Percentiles rank a stretch among this genome's conserved stretches.
Conservation (phyloP, 179 eudicot genomes). For the Vitellaria paradoxa region DNA sequence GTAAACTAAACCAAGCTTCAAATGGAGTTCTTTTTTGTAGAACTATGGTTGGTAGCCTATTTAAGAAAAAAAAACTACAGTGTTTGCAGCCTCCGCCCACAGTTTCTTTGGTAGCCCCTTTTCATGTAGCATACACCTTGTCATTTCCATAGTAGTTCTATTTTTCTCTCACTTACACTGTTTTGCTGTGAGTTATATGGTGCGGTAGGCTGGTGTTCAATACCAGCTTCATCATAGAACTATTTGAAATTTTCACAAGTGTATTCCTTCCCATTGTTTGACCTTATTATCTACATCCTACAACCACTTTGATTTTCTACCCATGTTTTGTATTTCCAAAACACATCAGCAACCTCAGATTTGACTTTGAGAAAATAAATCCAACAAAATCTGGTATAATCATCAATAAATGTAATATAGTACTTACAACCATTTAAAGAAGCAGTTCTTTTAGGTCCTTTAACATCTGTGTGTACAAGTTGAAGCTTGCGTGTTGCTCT, state of each 20-base stretch:
- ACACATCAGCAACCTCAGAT: slow-evolving; percentile 2
- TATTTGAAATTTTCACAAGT: not conserved
- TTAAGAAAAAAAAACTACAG: not conserved
- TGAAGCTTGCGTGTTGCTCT: too few relatives aligned
- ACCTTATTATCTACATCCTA: slow-evolving; percentile 5
- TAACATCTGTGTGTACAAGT: too few relatives aligned
- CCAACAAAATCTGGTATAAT: slow-evolving; percentile 17
- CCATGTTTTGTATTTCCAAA: slow-evolving; percentile 10
- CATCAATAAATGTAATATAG: slow-evolving; percentile 15
- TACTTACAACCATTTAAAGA: slow-evolving; percentile 1
- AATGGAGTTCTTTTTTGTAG: not conserved
- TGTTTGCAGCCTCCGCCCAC: not conserved
- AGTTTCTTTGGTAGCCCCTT: not conserved
- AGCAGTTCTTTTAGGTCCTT: slow-evolving; percentile 15
- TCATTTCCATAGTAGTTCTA: not conserved
- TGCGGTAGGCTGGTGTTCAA: slow-evolving; percentile 7
- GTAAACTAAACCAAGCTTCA: not conserved
- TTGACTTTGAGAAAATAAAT: slow-evolving; percentile 19
- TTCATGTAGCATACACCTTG: not conserved
- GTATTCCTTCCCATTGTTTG: slow-evolving; percentile 19
- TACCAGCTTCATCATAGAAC: slow-evolving; percentile 11
- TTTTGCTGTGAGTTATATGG: slow-evolving; percentile 14
- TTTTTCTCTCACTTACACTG: not conserved
- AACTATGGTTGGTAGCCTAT: not conserved
- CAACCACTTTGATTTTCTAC: slow-evolving; percentile 20